phyloP scores from a whole-genome alignment of 352 stramenopile genomes.

The Phytophthora pistaciae region DNA sequence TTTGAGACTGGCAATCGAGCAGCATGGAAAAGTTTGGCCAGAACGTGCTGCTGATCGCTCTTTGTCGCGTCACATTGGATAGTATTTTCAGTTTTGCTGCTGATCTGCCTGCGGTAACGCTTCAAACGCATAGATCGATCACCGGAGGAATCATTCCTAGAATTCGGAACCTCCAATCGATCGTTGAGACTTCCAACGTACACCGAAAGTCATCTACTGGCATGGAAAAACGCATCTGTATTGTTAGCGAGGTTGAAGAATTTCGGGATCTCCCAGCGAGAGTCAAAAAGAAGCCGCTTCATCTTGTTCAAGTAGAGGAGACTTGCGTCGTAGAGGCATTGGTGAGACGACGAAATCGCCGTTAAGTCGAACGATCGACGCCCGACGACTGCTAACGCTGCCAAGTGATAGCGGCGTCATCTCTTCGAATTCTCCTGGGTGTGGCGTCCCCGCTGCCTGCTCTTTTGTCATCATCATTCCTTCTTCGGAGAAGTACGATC shows the following conservation, averaged over 20 bases:
- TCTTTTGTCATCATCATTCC: conserved; percentile 10
- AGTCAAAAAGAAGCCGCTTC: conserved; percentile 14
- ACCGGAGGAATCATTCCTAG: background rate
- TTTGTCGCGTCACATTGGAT: background rate
- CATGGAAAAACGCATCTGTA: background rate
- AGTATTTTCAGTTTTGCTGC: conserved; percentile 4
- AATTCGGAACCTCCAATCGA: conserved; percentile 12
- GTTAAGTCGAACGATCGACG: conserved; percentile 25
- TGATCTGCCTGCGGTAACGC: background rate
- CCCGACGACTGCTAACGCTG: conserved; percentile 20
- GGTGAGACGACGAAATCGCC: conserved; percentile 25
- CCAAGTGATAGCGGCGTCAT: conserved; percentile 49
- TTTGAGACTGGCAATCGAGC: background rate
- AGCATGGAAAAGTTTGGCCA: background rate
- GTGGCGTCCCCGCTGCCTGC: conserved; percentile 7
- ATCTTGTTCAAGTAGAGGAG: conserved; percentile 4
- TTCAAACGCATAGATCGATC: background rate
- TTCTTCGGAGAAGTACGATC: conserved; percentile 49
- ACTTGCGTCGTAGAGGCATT: conserved; percentile 16
- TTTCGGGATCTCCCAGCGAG: background rate
- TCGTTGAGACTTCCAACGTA: background rate
- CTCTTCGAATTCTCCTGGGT: conserved; percentile 26
- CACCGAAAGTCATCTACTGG: background rate
- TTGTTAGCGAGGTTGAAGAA: background rate
- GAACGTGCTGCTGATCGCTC: background rate